Base-by-base conservation (phyloP, 2,329 filamentous ascomycete genomes). In the Phaeosphaeria sp. region DNA sequence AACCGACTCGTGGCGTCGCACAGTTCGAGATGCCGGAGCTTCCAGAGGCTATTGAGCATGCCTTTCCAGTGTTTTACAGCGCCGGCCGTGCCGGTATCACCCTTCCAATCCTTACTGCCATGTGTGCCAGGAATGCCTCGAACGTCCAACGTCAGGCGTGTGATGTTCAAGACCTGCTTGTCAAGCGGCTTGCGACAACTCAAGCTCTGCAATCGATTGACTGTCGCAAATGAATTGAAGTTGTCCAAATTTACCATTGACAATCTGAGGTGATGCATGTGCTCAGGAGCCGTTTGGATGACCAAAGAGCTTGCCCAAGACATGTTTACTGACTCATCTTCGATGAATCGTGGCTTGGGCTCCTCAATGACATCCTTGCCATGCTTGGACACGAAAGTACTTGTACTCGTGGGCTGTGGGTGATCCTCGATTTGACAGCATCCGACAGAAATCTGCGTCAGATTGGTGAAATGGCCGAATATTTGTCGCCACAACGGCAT, bases 221-320 rank as follows among this genome's bases (percentile, higher is more conserved):
- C 51, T 2, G 57, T 65, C n/a, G 59, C 52, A 33, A 55, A 55
- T 8, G 52, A 49, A 27, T 58, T 64, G 39, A 64, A 54, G 25
- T 60, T 61, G 49, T 66, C 64, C 20, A 53, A 45, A 25, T 64
- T 61, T 17, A 57, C 57, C 46, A 60, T 53, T 27, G 53, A 56
- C 6, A 66, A 54, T 4, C 45, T 33, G 3, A 61, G 49, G 13
- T 55, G 54, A 21, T 51, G 48, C 4, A 63, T 59, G 25, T 40
- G 30, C 2, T 21, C 2, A 17, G 57, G 55, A 21, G 54, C 54
- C 7, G 40, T 27, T 39, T 30, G 27, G 2, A 58, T 13, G n/a
- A 63, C 22, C 21, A 60, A 21, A 3, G 52, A 33, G 27, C 55
- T 59, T n/a, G 61, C 64, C 64, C 64, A 66, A 0, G 53, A 59